These are phyloP conservation scores for Blastocystis sp. DNA, from an alignment of 352 stramenopile species.

Conservation along the genomic window DNA sequence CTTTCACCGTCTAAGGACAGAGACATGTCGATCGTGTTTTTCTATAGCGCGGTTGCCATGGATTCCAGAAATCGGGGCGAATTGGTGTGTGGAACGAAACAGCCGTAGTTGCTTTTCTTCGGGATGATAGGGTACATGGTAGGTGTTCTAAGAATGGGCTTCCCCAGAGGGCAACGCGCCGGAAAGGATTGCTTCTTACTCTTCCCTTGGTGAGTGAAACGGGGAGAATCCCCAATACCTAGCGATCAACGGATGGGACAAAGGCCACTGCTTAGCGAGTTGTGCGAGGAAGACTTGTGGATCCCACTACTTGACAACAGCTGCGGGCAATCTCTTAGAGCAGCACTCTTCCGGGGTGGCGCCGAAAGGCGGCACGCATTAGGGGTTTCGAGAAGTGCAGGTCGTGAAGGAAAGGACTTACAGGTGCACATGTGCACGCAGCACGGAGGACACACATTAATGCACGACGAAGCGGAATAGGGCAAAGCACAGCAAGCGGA, in stretches of 20 bases:
- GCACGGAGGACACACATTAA: neutral
- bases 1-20: conserved; percentile 66
- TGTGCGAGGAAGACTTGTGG: neutral
- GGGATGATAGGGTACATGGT: conserved; percentile 26
- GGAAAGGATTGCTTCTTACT: neutral
- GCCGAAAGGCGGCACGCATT: neutral
- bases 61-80: neutral
- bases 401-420: neutral
- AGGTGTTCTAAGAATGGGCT: neutral
- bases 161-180: neutral
- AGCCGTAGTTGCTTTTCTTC: conserved; percentile 28
- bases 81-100: neutral
- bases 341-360: neutral
- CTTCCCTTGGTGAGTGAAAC: neutral
- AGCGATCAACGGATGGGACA: neutral
- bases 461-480: neutral
- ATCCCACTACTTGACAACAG: neutral
- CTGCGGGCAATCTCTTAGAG: neutral
- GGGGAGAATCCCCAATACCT: neutral
- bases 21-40: conserved; percentile 40
- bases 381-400: neutral
- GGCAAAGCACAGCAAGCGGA: neutral
- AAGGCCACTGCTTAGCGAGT: neutral
- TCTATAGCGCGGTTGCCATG: neutral
- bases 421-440: neutral